Evolutionary conservation across 2,329 filamentous ascomycete species (phyloP), one percentile per base, ranked within the genome.

Genomic region (Pyricularia pennisetigena): DNA sequence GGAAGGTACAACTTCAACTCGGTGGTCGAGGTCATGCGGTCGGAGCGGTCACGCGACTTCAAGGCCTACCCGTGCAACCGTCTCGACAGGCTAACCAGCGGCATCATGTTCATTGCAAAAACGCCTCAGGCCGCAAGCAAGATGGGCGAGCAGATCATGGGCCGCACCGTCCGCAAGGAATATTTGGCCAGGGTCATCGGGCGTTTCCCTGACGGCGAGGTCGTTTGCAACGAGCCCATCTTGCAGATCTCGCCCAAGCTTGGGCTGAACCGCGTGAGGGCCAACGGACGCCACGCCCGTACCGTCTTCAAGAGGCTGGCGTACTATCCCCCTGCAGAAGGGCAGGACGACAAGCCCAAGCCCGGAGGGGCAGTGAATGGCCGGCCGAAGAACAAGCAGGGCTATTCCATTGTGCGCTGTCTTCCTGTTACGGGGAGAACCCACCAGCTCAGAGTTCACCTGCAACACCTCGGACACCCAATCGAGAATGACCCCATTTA

Each of bases 401-500:
- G 94, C 49, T 98, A 98, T 79, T 97, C 93, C 30, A 93, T 99
- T 71, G 94, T 99, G 20, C 90, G 95, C 72, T 98, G 95, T 76
- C 85, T 97, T 69, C 95, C 95, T 0, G 86, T 98, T 30, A 99
- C 95, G 0, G 95, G 95, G 0, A 87, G 95, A 66, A 99, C 95
- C 14, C 95, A 99, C 75, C 95, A 99, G 77, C 86, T 99, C 65
- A 88, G 95, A 41, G 95, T 99, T 23, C 95, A 99, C 75, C 84
- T 99, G 20, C 95, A 99, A 76, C 97, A 92, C 77, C 82, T 99
- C 3, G 95, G 95, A 1, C 91, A 98, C 75, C 95, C 95, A 1
- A 98, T 99, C 73, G 89, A 93, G 71, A 99, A 99, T 77, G 95
- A 99, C 75, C 95, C 95, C 8, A 98, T 99, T 73, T 99, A 99